Conservation (phyloP, 768 basidiomycete genomes). For the Sistotremastrum suecicum region DNA sequence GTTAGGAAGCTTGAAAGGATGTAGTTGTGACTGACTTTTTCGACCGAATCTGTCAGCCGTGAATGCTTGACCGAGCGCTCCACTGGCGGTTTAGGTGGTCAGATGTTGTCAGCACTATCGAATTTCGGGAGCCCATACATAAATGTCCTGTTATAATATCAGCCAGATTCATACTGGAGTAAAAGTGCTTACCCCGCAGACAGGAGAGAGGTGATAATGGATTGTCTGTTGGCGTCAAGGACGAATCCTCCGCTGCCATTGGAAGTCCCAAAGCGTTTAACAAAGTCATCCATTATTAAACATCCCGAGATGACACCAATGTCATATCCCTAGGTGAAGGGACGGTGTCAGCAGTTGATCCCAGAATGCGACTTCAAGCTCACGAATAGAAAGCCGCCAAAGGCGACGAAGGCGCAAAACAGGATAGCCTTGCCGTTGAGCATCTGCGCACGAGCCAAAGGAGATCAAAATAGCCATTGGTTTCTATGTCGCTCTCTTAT, state of each 20-base stretch:
- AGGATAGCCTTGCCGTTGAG: conserved; percentile 43
- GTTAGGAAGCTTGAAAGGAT: too few relatives aligned
- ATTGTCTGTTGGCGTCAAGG: conserved; percentile 50
- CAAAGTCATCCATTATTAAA: conserved; percentile 68
- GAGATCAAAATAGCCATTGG: too few relatives aligned
- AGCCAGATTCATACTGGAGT: not conserved
- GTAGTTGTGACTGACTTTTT: conserved; percentile 11
- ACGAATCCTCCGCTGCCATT: conserved; percentile 31
- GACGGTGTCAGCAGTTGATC: not conserved
- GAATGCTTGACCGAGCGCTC: conserved; percentile 56
- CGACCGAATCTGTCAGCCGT: conserved; percentile 64
- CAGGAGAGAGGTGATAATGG: conserved; percentile 65
- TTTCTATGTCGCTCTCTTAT: too few relatives aligned
- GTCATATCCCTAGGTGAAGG: conserved; percentile 59
- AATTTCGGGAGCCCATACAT: conserved; percentile 22
- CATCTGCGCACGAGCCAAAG: too few relatives aligned
- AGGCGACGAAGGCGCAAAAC: conserved; percentile 58
- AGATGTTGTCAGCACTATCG: too few relatives aligned
- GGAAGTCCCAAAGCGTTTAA: conserved; percentile 48
- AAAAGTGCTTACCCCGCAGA: conserved; percentile 45
- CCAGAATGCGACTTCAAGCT: not conserved
- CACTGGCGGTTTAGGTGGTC: conserved; percentile 19
- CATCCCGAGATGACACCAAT: conserved; percentile 76
- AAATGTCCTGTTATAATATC: conserved; percentile 23
- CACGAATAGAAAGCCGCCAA: conserved; percentile 32